Base-by-base conservation (phyloP, 169 alveolate genomes). In the Eimeria necatrix region DNA sequence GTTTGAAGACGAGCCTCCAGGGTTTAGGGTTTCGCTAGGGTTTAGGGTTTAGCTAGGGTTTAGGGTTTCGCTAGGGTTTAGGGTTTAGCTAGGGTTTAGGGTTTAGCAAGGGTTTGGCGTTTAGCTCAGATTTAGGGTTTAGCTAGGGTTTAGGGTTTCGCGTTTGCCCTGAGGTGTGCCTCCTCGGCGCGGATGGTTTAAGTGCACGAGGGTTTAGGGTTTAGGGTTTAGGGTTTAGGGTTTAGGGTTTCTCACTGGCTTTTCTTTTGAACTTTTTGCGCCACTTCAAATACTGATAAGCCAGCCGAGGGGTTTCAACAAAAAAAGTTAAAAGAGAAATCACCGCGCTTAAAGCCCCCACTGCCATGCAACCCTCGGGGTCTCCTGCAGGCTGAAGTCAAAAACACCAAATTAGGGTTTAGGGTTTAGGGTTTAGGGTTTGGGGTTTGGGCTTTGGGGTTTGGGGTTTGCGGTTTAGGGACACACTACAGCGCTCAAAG, bases 291-390 rank as follows among this genome's bases (percentile, higher is more conserved):
- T 68, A 68, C 78, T 68, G n/a, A 14, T 14, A 68, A 10, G 41
- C 78, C 46, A 68, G 41, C 2, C 32, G n/a, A 10, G 78, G 78
- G 14, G 78, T n/a, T 8, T 68, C 78, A 7, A 68, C 78, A 7
- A 68, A 24, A 12, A n/a, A 10, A 68, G 78, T n/a, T 0, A 68
- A n/a, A 12, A 68, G 9, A 68, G 78, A 68, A 24, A 68, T 24
- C 9, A 68, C 14, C 14, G 78, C 78, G 32, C 41, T 18, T 0
- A 68, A 16, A 68, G 78, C 78, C 14, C 78, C 78, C n/a, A 68
- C 78, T 18, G 78, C 78, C 12, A 68, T 24, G 78, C 78, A 68
- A 24, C 78, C 78, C n/a, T 68, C 78, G n/a, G 78, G 78, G 78
- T 68, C 78, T 68, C 78, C 78, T 1, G n/a, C n/a, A 3, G 78